Conservation (phyloP, 2,329 filamentous ascomycete species). For the Metarhizium sp. region DNA sequence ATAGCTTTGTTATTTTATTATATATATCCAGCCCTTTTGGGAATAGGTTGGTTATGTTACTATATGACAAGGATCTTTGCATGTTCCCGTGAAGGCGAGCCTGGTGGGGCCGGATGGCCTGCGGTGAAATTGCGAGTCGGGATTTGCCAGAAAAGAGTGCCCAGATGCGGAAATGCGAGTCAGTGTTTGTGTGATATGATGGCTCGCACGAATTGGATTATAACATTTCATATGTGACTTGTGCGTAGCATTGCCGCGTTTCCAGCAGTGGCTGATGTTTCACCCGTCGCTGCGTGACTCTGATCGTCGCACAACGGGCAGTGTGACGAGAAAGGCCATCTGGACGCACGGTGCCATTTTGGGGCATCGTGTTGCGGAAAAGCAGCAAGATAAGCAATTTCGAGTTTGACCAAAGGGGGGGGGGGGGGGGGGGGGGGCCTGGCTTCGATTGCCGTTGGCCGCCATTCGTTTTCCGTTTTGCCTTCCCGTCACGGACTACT, state of each 20-base stretch:
- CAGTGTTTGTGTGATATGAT: not conserved
- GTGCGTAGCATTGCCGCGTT: not conserved
- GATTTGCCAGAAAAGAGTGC: too few relatives aligned
- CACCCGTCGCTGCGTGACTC: not conserved
- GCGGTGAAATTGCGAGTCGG: too few relatives aligned
- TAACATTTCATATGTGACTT: not conserved
- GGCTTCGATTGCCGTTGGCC: too few relatives aligned
- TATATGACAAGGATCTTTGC: not conserved
- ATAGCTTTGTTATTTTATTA: not conserved
- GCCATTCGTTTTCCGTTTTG: too few relatives aligned
- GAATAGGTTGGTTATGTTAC: not conserved
- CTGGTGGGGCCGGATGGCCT: too few relatives aligned
- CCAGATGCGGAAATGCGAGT: too few relatives aligned
- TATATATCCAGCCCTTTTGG: slow-evolving; percentile 1
- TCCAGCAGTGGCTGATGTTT: not conserved
- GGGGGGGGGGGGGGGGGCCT: too few relatives aligned
- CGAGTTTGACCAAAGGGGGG: too few relatives aligned
- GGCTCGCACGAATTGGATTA: not conserved
- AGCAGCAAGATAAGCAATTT: too few relatives aligned
- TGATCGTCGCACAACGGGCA: not conserved
- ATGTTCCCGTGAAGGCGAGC: too few relatives aligned
- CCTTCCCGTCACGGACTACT: too few relatives aligned
- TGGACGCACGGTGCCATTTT: not conserved
- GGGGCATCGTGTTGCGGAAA: too few relatives aligned
- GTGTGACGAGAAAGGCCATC: not conserved